Evolutionary conservation across 148 eudicot genomes (phyloP), one percentile per base, ranked within the genome.

Genomic region (Simmondsia chinensis): DNA sequence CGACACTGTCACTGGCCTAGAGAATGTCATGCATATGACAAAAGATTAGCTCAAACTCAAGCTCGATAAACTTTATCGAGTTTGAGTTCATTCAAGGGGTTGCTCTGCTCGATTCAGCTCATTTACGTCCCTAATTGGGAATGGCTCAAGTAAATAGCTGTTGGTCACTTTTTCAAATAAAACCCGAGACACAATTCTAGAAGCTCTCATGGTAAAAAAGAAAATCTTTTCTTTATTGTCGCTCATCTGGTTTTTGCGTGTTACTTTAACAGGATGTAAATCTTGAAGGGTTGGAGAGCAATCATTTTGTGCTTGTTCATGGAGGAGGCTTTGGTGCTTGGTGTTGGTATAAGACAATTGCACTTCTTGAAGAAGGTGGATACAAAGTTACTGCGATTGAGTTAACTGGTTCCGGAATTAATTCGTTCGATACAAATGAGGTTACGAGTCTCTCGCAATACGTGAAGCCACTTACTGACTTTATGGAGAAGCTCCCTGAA

Each of bases 311-410:
- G 64, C 95, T 89, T 20, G 80, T 89, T 31, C 95, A 84, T 64
- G 97, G 95, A 41, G 97, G 95, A 64, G 97, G 95, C 20, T 84
- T 84, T 71, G 97, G 97, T 32, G 97, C 97, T 34, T 89, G 97
- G 97, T 89, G 97, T 64, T 89, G 97, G 97, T 89, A 89, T 52
- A 89, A 89, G 60, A 84, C 87, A 39, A 89, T 89, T 46, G 82
- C 95, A 3, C 76, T 89, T 11, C 60, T 89, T 4, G 84, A 89
- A 71, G 95, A 84, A 62, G 54, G 48, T 62, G 95, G 93, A 63
- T 84, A 57, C 46, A 78, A 54, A 60, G 93, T 89, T 51, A 75
- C 95, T 28, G 85, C 97, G 3, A 46, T 89, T 36, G 97, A 89
- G 60, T 71, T 89, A 64, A 74, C 78, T 61, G 97, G 95, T 47